Base-by-base conservation (phyloP, 306 rosid genomes). In the Sicyos baderoa region DNA sequence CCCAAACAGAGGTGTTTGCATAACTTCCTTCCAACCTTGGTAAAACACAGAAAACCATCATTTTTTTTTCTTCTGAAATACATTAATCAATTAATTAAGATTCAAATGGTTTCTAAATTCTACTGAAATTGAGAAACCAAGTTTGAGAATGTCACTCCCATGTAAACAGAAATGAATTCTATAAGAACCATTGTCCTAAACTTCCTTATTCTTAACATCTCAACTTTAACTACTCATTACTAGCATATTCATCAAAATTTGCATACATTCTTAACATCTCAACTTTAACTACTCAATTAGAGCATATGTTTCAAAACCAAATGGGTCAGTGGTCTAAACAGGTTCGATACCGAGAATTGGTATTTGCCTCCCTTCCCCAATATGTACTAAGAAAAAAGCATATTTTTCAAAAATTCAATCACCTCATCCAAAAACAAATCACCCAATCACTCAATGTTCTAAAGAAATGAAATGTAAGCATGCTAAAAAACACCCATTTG, bases 191-290 rank as follows among this genome's bases (percentile, higher is more conserved):
- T 16, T 2, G 12, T 16, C 44, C 68, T 32, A 61, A 61, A 37
- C 8, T n/a, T n/a, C n/a, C n/a, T n/a, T n/a, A 61, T 61, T 37
- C 3, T 19, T 65, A 65, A 65, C 50, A 62, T 62, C 68, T 62
- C 68, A 37, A 37, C 49, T 37, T 19, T 1, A 37, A 62, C 49
- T 17, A 62, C 68, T 17, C 27, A 62, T n/a, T n/a, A n/a, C n/a
- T n/a, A n/a, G n/a, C n/a, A n/a, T n/a, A n/a, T n/a, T n/a, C n/a
- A n/a, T n/a, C n/a, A n/a, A n/a, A n/a, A n/a, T 32, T 16, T 15
- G 48, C 48, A 61, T 35, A 25, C 29, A 61, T 61, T 37, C 3
- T 19, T 65, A 65, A 65, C 50, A 62, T 62, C 68, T 62, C 68
- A 37, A 37, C 49, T 37, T 19, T 1, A 37, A 62, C 49, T 17